phyloP scores from a whole-genome alignment of 331 rosid species.

The Stylosanthes scabra region DNA sequence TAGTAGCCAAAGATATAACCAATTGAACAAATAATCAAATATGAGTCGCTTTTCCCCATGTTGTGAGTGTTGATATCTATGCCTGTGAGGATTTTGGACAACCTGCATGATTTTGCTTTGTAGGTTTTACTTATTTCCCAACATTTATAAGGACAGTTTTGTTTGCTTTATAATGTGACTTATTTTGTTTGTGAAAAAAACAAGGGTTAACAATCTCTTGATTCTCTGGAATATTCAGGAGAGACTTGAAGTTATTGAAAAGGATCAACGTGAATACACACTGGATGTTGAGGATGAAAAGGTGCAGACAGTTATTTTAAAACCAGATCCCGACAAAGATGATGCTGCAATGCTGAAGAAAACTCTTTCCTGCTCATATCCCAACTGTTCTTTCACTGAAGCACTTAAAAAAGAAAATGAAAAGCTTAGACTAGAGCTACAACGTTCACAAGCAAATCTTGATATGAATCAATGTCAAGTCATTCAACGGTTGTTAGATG shows the following conservation, averaged over 20 bases:
- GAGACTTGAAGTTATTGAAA: conserved; percentile 87
- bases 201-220: conserved; percentile 3
- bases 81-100: neutral
- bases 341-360: conserved; percentile 85
- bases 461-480: conserved; percentile 92
- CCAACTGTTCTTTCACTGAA: conserved; percentile 76
- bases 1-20: conserved; percentile 15
- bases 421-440: conserved; percentile 91
- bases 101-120: conserved; percentile 7
- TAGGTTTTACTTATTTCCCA: conserved; percentile 24
- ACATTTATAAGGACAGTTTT: conserved; percentile 7
- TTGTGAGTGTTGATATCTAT: neutral
- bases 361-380: conserved; percentile 92
- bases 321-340: conserved; percentile 76
- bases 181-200: neutral
- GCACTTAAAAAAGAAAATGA: conserved; percentile 90
- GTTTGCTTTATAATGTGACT: conserved; percentile 14
- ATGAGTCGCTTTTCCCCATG: conserved; percentile 12
- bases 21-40: neutral
- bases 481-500: conserved; percentile 86
- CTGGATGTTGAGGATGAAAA: conserved; percentile 93
- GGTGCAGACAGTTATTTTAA: conserved; percentile 81
- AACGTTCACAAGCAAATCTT: conserved; percentile 76
- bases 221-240: conserved; percentile 61
- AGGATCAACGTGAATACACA: conserved; percentile 93